phyloP scores from a whole-genome alignment of 148 eudicot species.

The Cornus kousa region DNA sequence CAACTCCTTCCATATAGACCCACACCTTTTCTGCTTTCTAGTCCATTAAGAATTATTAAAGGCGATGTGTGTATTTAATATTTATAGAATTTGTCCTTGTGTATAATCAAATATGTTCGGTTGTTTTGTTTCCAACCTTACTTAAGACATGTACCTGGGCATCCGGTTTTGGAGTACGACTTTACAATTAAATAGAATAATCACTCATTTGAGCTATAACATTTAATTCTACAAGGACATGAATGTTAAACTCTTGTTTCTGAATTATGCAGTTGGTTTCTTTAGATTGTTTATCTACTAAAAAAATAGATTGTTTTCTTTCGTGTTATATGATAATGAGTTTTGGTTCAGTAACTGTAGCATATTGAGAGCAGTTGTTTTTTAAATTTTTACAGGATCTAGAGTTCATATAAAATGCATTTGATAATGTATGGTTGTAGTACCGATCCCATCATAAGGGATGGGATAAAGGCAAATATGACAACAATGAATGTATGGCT shows the following conservation, averaged over 20 bases:
- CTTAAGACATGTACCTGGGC: neutral
- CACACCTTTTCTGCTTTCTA: neutral
- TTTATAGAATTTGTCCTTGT: neutral
- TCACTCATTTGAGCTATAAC: neutral
- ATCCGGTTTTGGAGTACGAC: neutral
- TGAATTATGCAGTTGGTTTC: neutral
- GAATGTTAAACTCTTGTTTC: neutral
- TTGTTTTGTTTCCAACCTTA: too few relatives aligned
- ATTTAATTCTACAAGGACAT: neutral
- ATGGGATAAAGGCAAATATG: too few relatives aligned
- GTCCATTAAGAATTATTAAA: too few relatives aligned
- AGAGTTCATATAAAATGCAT: neutral
- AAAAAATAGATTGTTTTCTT: neutral
- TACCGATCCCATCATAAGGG: too few relatives aligned
- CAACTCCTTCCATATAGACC: neutral
- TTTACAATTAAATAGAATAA: too few relatives aligned
- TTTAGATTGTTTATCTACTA: too few relatives aligned
- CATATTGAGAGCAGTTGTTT: neutral
- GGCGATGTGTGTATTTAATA: neutral
- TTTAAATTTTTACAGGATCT: neutral
- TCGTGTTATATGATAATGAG: neutral
- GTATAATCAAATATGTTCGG: too few relatives aligned
- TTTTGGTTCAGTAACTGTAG: neutral
- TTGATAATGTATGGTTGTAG: neutral
- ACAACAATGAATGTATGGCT: too few relatives aligned